Base-by-base conservation (phyloP, 257 asterid genomes). In the Nemophila menziesii region DNA sequence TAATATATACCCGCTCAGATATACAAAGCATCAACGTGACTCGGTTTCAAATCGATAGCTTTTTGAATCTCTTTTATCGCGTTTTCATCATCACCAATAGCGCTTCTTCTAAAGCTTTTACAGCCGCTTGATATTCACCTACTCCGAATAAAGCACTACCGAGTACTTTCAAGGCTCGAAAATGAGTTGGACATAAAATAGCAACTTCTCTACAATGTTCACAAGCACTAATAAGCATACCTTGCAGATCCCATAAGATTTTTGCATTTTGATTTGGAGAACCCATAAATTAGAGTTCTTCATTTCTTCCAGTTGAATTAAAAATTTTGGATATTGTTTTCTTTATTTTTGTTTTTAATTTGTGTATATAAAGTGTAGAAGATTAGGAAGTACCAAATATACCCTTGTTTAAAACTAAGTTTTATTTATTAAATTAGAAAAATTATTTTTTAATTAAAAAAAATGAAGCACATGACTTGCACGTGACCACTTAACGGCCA, bases 181-280 rank as follows among this genome's bases (percentile, higher is more conserved):
- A 85, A 73, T 90, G 96, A 57, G 96, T 90, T 13, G 99, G 99
- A 47, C 94, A 90, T 47, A 90, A 60, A 46, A 90, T 90, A 39
- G 99, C 99, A 69, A 96, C 99, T 46, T 90, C 99, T 52, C 99
- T 74, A 52, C 86, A 90, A 81, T 85, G 96, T 73, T 90, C 99
- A 65, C 99, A 90, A 63, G 99, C 86, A 75, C 94, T 55, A 26
- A 90, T 76, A 56, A 85, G 80, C 96, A 90, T 81, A 39, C 99
- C 99, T 75, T 90, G 92, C 10, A 86, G 93, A 72, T 90, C 99
- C 9, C 79, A 82, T 1, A 96, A 72, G 42, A 90, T 85, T 22
- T 96, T 96, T 50, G 85, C 70, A 65, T 90, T 90, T n/a, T n/a
- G n/a, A n/a, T n/a, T n/a, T n/a, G n/a, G n/a, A n/a, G n/a, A n/a